Evolutionary conservation across 306 rosid genomes (phyloP).

Genomic region (Pachyrhizus erosus): DNA sequence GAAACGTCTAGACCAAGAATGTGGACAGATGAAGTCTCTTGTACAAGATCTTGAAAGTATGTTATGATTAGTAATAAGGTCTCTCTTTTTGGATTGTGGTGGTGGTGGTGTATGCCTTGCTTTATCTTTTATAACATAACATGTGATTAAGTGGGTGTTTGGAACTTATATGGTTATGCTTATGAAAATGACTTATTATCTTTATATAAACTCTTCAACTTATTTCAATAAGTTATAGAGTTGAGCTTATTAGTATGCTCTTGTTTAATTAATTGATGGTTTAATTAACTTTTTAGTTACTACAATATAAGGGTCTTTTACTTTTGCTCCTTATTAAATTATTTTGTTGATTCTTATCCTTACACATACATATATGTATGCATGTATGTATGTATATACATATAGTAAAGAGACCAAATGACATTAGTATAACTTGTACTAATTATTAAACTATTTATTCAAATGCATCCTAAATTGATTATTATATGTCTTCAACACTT

Average conservation of each 20-base stretch:
- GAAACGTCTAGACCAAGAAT: slow-evolving; percentile 66
- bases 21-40: slow-evolving; percentile 73
- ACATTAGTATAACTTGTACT: too few relatives aligned
- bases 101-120: slow-evolving; percentile 1
- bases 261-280: neutral
- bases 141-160: neutral
- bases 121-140: slow-evolving; percentile 8
- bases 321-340: neutral
- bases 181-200: neutral
- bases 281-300: neutral
- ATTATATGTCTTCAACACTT: too few relatives aligned
- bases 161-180: neutral
- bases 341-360: neutral
- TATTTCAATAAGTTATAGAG: neutral
- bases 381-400: too few relatives aligned
- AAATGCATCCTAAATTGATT: too few relatives aligned
- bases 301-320: neutral
- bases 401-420: too few relatives aligned
- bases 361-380: too few relatives aligned
- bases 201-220: neutral
- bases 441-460: too few relatives aligned
- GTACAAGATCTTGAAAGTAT: slow-evolving; percentile 88
- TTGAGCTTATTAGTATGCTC: neutral
- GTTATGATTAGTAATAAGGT: slow-evolving; percentile 40
- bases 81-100: neutral